Base-by-base conservation (phyloP, 2,329 filamentous ascomycete genomes). In the Diplodia corticola region DNA sequence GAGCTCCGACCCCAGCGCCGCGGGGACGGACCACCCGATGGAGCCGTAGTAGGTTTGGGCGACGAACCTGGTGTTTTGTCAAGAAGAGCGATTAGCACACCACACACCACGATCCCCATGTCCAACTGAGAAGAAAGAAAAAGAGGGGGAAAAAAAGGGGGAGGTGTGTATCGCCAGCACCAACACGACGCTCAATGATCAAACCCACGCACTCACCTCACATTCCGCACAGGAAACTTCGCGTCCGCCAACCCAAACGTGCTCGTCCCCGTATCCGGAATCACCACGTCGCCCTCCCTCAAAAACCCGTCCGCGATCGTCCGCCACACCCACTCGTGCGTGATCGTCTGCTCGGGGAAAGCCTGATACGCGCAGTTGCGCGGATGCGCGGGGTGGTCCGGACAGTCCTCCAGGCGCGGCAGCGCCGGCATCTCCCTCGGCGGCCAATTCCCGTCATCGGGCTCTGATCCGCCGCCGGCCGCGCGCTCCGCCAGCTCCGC, bases 291-390 rank as follows among this genome's bases (percentile, higher is more conserved):
- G 67, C 73, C 70, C 0, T 77, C 73, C 35, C 72, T 70, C 40
- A 81, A 66, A 71, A 78, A 81, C 13, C 63, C 17, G 2, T n/a
- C 46, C 40, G 71, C 70, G 49, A 82, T 81, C 1, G 75, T 70
- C 37, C 80, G 73, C 80, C 80, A 82, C 69, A 81, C 73, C 72
- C 73, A 78, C 59, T 78, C 77, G 70, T 81, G 80, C 4, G 79
- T 81, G 53, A 81, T 75, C 30, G 76, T 68, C n/a, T 70, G 75
- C 50, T 55, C 63, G 5, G 63, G 63, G 13, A 46, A 40, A 22
- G 24, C 46, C 50, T 44, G 35, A 20, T 61, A 61, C 40, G 24
- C 4, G 17, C 37, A 44, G 17, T 49, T 57, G 9, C 3, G 12
- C 44, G 40, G 63, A 17, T 64, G 50, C 4, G 63, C 50, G 2